These are phyloP conservation scores for Aphanomyces stellatus DNA, from an alignment of 352 stramenopile genomes.

Conservation along the genomic window DNA sequence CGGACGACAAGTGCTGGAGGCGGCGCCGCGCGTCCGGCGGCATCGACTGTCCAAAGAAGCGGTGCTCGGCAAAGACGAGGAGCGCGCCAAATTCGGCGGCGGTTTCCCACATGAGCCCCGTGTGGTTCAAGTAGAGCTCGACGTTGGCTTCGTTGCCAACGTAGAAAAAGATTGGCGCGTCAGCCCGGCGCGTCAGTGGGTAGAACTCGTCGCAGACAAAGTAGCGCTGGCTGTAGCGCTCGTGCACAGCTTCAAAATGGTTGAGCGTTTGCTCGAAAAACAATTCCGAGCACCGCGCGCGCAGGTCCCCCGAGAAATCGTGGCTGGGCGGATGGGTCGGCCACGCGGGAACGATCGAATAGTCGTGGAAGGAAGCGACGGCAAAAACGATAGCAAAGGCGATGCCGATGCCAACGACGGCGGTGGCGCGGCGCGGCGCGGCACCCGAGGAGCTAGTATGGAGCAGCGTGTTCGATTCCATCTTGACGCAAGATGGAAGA, in stretches of 20 bases:
- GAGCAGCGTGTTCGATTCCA: too few relatives aligned
- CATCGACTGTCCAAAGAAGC: conserved; percentile 67
- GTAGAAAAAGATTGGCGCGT: conserved; percentile 64
- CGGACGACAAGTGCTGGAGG: conserved; percentile 21
- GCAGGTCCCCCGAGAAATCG: conserved; percentile 28
- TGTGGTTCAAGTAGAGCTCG: conserved; percentile 56
- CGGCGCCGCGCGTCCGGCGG: conserved; percentile 25
- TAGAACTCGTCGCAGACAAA: conserved; percentile 54
- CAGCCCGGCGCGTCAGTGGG: too few relatives aligned
- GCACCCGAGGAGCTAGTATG: too few relatives aligned
- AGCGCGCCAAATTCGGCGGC: conserved; percentile 47
- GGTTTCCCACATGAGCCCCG: conserved; percentile 67
- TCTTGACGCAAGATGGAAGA: too few relatives aligned
- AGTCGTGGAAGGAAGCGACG: too few relatives aligned
- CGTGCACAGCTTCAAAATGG: conserved; percentile 31
- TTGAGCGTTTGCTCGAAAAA: conserved; percentile 40
- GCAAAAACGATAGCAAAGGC: too few relatives aligned
- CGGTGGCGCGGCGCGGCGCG: too few relatives aligned
- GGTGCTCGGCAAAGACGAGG: conserved; percentile 66
- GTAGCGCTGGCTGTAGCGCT: conserved; percentile 38
- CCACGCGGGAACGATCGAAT: too few relatives aligned
- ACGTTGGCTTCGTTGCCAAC: conserved; percentile 62
- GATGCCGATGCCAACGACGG: too few relatives aligned
- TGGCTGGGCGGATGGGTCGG: background rate
- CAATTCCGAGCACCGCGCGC: conserved; percentile 35